Base-by-base conservation (phyloP, 768 basidiomycete genomes). In the Leccinum variicolor region DNA sequence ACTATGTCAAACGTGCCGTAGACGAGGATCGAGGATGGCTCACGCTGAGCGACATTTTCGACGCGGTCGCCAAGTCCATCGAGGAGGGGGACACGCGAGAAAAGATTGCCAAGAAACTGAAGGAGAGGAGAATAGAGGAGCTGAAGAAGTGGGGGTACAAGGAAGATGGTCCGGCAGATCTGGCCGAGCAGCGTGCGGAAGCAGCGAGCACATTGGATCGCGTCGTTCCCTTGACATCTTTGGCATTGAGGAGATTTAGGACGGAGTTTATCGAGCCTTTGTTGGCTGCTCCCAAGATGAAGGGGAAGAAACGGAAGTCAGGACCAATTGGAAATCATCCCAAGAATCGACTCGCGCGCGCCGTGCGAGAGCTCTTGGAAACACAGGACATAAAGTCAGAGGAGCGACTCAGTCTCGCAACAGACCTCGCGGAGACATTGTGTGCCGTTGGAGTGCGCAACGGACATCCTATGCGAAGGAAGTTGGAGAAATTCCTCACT, bases 1-100 rank as follows among this genome's bases (percentile, higher is more conserved):
- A 89, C 69, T 86, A 86, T 67, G 85, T 91, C 60, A 87, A 87
- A 67, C 85, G 88, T 26, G 86, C 85, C 47, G 76, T 87, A 15
- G 89, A 91, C 70, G 88, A 91, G 70, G 89, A 89, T 72, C 82
- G 78, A 61, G 89, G 89, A 43, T 91, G 89, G 89, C 77, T 90
- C 43, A 81, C 85, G 29, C 74, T 90, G 45, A 77, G 76, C 52
- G 88, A 90, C 66, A 79, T 87, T 15, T 70, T 89, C 59, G 81
- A 85, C 65, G 80, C 81, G 25, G 80, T 84, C 53, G 80, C 83
- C 51, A 82, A 79, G 63, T 77, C 77, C 21, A 74, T 81, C 50
- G 72, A 73, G 48, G 78, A 83, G 53, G 75, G 73, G 41, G 82
- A 82, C 62, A 79, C 81, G n/a, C 81, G 83, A 26, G 84, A 84